These are phyloP conservation scores for Suhomyces emberorum DNA, from an alignment of 805 yeast species.

Conservation along the genomic window DNA sequence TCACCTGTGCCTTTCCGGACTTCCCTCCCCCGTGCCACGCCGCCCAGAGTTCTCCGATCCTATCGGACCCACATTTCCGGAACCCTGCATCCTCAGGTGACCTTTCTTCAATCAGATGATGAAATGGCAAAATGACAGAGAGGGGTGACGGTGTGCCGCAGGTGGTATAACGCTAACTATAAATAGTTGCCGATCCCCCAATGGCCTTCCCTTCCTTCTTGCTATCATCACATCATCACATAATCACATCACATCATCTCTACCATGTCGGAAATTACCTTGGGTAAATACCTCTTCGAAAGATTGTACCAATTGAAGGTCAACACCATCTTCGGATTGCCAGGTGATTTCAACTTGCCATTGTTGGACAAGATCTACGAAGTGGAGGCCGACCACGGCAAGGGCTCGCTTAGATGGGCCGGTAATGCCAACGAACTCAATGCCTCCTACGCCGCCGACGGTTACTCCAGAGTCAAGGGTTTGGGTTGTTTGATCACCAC, in stretches of 20 bases:
- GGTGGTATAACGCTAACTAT: not conserved
- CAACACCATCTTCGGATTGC: conserved; percentile 72
- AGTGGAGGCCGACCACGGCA: conserved; percentile 47
- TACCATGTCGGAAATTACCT: conserved; percentile 47
- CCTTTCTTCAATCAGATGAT: not conserved
- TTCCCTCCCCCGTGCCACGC: no score
- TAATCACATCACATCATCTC: not conserved
- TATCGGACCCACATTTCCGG: not conserved
- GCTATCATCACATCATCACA: not conserved
- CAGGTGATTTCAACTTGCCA: conserved; percentile 79
- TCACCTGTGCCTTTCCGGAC: no score
- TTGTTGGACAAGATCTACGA: conserved; percentile 69
- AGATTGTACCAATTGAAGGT: conserved; percentile 71
- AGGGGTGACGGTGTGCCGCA: not conserved
- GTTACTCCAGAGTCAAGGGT: conserved; percentile 79
- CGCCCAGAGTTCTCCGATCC: not conserved
- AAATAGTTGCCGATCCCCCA: no score
- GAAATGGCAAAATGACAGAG: not conserved
- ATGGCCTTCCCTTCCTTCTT: no score
- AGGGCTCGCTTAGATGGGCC: conserved; percentile 64
- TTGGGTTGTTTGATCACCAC: conserved; percentile 75
- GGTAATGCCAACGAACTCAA: conserved; percentile 89
- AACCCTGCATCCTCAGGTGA: not conserved
- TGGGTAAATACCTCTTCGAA: conserved; percentile 78
- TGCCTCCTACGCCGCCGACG: conserved; percentile 87